These are phyloP conservation scores for Cladosporium sphaerospermum DNA, from an alignment of 2,329 filamentous ascomycete genomes.

Conservation along the genomic window DNA sequence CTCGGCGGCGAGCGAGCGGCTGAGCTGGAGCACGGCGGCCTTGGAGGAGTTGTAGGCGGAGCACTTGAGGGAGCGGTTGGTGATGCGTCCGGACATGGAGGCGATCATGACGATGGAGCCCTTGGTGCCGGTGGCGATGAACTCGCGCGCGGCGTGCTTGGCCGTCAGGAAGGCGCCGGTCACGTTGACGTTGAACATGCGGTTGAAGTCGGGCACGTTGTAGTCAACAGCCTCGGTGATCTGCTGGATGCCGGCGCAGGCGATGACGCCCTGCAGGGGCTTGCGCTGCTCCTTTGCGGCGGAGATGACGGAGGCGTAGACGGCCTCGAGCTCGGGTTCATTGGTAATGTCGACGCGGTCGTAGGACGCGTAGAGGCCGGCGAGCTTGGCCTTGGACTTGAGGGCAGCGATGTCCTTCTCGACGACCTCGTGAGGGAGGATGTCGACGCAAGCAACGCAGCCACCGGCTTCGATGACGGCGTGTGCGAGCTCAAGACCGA, in stretches of 20 bases:
- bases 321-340: constrained; percentile 38
- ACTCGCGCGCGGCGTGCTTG: constrained; percentile 28
- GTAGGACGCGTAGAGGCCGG: constrained; percentile 62
- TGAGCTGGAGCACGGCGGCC: constrained; percentile 48
- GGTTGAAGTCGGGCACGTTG: constrained; percentile 27
- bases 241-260: constrained; percentile 24
- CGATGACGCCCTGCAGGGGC: constrained; percentile 47
- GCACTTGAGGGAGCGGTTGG: constrained; percentile 39
- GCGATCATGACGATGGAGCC: constrained; percentile 36
- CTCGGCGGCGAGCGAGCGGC: constrained; percentile 48
- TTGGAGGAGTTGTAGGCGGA: constrained; percentile 52
- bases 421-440: constrained; percentile 29
- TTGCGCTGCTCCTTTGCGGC: constrained; percentile 62
- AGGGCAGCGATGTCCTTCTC: constrained; percentile 31
- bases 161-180: constrained; percentile 33
- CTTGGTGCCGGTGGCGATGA: constrained; percentile 26
- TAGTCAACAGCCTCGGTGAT: constrained; percentile 29
- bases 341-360: constrained; percentile 72
- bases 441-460: constrained; percentile 44
- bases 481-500: constrained; percentile 28
- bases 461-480: constrained; percentile 38
- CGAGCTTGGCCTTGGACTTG: constrained; percentile 51
- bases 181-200: constrained; percentile 34
- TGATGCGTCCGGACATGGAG: constrained; percentile 32
- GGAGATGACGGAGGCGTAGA: constrained; percentile 58